These are phyloP conservation scores for Diaporthe longicolla DNA, from an alignment of 2,329 filamentous ascomycete genomes.

Conservation along the genomic window DNA sequence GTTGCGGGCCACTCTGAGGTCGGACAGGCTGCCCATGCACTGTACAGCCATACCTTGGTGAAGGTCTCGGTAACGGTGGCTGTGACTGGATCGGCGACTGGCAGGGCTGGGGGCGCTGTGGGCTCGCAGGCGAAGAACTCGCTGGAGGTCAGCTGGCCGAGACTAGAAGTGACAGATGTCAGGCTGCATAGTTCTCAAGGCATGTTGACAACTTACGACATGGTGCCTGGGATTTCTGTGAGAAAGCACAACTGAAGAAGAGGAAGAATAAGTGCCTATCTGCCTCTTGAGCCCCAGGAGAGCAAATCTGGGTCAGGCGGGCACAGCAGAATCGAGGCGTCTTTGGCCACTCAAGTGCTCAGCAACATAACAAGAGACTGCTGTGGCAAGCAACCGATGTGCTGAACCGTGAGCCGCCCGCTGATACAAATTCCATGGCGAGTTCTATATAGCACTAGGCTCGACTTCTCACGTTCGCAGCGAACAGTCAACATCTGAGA, in stretches of 20 bases:
- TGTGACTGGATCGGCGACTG: slow-evolving; percentile 41
- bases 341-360: neutral
- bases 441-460: neutral
- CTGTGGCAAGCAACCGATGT: neutral
- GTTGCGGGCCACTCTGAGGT: slow-evolving; percentile 56
- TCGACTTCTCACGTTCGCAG: slow-evolving; percentile 9
- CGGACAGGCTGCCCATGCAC: slow-evolving; percentile 54
- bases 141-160: slow-evolving; percentile 37
- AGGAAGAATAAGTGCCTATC: neutral
- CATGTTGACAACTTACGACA: slow-evolving; percentile 24
- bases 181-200: neutral
- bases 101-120: slow-evolving; percentile 10
- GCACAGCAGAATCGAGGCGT: neutral
- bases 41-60: slow-evolving; percentile 57
- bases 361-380: neutral
- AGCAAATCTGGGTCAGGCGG: slow-evolving; percentile 13
- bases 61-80: slow-evolving; percentile 49
- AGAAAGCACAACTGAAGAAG: neutral
- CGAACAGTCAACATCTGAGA: neutral
- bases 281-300: neutral
- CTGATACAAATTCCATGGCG: slow-evolving; percentile 4
- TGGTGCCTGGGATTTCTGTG: neutral
- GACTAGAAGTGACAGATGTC: neutral
- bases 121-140: slow-evolving; percentile 46
- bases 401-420: neutral